These are phyloP conservation scores for Trichoderma sp. DNA, from an alignment of 2,329 filamentous ascomycete species.

Conservation along the genomic window DNA sequence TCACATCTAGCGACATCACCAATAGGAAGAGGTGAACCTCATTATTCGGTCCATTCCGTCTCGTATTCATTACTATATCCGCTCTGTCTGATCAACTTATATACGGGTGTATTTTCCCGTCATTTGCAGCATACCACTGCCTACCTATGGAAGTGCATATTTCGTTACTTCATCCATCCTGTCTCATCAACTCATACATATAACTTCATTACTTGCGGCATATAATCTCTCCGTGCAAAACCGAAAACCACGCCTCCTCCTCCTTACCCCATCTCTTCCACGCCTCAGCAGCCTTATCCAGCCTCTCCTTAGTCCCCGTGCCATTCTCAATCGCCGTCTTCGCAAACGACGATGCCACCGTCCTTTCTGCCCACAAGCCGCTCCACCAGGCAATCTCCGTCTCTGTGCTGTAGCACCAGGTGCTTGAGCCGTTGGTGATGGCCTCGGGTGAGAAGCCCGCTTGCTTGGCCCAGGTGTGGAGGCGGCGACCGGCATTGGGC, in stretches of 20 bases:
- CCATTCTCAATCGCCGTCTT: slow-evolving; percentile 23
- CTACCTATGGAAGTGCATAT: background rate
- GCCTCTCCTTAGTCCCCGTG: slow-evolving; percentile 28
- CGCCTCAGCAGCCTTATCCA: slow-evolving; percentile 5
- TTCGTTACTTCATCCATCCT: background rate
- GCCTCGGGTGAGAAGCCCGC: slow-evolving; percentile 25
- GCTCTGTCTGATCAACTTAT: background rate
- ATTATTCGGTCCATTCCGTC: background rate
- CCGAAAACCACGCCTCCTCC: slow-evolving; percentile 25
- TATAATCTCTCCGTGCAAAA: slow-evolving; percentile 24
- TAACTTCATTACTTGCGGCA: slow-evolving; percentile 21
- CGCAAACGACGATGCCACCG: slow-evolving; percentile 26
- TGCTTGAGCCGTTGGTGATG: slow-evolving; percentile 25
- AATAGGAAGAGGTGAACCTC: background rate
- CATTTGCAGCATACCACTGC: background rate
- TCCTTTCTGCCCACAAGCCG: slow-evolving; percentile 27
- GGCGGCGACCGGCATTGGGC: slow-evolving; percentile 28
- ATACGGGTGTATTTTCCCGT: background rate
- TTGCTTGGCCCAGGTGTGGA: slow-evolving; percentile 28
- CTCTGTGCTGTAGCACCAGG: slow-evolving; percentile 28
- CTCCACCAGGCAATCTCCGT: slow-evolving; percentile 29
- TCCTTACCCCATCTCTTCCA: slow-evolving; percentile 22
- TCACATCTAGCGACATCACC: background rate
- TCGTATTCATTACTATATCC: background rate
- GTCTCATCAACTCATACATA: background rate